A percentile compares a stretch with the other conserved stretches of the same genome.
phyloP scores from a whole-genome alignment of 2,329 filamentous ascomycete species.

The Pseudocercospora vitis region DNA sequence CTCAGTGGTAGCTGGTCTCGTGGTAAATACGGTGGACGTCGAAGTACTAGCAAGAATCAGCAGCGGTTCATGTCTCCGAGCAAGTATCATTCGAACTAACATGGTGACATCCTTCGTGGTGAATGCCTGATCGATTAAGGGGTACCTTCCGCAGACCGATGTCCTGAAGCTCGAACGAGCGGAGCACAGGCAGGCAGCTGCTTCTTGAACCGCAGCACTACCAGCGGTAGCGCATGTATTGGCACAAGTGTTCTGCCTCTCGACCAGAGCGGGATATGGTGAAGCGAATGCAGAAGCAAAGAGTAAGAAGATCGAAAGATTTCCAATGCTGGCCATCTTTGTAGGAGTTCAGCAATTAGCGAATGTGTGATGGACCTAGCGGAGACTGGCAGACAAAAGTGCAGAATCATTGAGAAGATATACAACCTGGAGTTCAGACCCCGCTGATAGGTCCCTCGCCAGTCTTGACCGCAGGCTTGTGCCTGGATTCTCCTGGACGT shows the following conservation, averaged over 20 bases:
- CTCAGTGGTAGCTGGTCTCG: neutral
- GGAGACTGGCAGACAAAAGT: neutral
- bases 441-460: neutral
- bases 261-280: neutral
- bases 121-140: neutral
- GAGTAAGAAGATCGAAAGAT: neutral
- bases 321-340: neutral
- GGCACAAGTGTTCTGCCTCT: neutral
- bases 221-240: neutral
- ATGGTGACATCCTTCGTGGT: neutral
- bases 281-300: neutral
- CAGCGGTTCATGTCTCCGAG: neutral
- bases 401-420: neutral
- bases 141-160: neutral
- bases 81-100: neutral
- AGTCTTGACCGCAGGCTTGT: neutral
- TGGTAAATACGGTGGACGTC: neutral
- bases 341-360: neutral
- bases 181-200: slow-evolving; percentile 4
- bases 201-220: neutral
- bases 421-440: neutral
- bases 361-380: neutral
- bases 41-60: neutral
- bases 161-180: neutral
- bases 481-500: neutral